Evolutionary conservation across 78 protist genomes (phyloP).

Genomic region (Monocercomonoides exilis): DNA sequence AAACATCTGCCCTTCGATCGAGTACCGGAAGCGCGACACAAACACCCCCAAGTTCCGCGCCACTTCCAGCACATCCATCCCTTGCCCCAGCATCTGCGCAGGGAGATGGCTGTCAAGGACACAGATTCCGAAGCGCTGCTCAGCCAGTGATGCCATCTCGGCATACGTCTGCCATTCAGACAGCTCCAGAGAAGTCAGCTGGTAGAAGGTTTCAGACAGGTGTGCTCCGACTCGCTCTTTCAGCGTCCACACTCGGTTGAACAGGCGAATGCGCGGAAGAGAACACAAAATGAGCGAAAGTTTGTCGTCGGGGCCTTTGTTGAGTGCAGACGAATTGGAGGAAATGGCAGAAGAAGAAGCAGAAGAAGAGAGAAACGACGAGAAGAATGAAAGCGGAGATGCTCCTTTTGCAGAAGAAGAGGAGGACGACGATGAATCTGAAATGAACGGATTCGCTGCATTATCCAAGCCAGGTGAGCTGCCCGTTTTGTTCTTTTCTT

Average conservation of each 20-base stretch:
- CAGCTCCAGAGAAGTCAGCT: conserved; percentile 73
- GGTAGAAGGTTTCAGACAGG: conserved; percentile 77
- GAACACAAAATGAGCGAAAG: not conserved
- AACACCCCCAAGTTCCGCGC: conserved; percentile 87
- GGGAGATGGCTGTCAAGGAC: conserved; percentile 68
- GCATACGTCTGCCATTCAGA: conserved; percentile 83
- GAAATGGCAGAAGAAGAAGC: conserved; percentile 21
- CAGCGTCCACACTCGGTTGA: too few relatives aligned
- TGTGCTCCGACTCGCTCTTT: conserved; percentile 42
- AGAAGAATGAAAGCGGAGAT: too few relatives aligned
- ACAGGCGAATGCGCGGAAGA: not conserved
- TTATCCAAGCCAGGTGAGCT: too few relatives aligned
- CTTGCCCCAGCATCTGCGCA: conserved; percentile 72
- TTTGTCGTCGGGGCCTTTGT: not conserved
- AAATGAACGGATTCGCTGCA: not conserved
- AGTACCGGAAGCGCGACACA: conserved; percentile 76
- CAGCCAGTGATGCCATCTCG: conserved; percentile 79
- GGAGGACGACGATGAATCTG: conserved; percentile 24
- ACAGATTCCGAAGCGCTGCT: conserved; percentile 57
- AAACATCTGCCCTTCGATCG: conserved; percentile 80
- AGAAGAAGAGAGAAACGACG: too few relatives aligned
- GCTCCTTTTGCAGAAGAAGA: too few relatives aligned
- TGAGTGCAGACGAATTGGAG: not conserved
- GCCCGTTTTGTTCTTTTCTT: too few relatives aligned
- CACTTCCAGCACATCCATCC: conserved; percentile 84